A percentile compares a stretch with the other conserved stretches of the same genome.
These are phyloP conservation scores for Acephala macrosclerotiorum DNA, from an alignment of 2,329 filamentous ascomycete species.

Conservation along the genomic window DNA sequence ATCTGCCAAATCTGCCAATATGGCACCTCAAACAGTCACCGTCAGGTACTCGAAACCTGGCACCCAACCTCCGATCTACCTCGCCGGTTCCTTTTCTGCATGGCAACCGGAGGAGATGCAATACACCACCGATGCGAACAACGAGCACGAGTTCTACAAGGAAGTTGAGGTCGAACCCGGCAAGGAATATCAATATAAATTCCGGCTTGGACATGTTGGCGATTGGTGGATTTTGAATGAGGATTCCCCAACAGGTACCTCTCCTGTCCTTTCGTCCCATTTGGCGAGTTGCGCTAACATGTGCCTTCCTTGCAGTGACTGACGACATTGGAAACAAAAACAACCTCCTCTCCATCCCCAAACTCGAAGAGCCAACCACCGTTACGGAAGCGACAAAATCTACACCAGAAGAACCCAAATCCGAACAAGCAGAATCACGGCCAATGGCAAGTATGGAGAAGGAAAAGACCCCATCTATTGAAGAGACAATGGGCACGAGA, in stretches of 20 bases:
- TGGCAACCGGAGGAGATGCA: constrained; percentile 76
- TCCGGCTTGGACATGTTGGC: constrained; percentile 65
- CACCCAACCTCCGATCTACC: constrained; percentile 70
- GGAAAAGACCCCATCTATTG: constrained; percentile 11
- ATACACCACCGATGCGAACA: constrained; percentile 55
- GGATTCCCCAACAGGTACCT: constrained; percentile 62
- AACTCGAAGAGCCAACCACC: constrained; percentile 15
- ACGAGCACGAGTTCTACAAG: constrained; percentile 65
- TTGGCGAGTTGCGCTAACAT: constrained; percentile 15
- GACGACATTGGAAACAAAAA: constrained; percentile 61
- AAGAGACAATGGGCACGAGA: constrained; percentile 26
- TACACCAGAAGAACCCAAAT: constrained; percentile 6
- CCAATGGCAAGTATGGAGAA: constrained; percentile 2
- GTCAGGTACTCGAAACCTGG: constrained; percentile 67
- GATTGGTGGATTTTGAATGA: constrained; percentile 78
- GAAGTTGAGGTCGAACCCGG: constrained; percentile 61
- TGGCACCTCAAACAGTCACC: constrained; percentile 29
- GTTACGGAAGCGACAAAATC: constrained; percentile 10
- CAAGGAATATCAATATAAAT: constrained; percentile 76
- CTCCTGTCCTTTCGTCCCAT: constrained; percentile 1
- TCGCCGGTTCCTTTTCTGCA: constrained; percentile 73
- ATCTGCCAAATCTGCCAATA: constrained; percentile 27
- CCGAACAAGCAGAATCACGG: neutral
- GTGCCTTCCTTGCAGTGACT: constrained; percentile 46
- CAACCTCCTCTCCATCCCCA: constrained; percentile 53